Conservation (phyloP, 352 stramenopile genomes). For the Globisporangium yorkense region DNA sequence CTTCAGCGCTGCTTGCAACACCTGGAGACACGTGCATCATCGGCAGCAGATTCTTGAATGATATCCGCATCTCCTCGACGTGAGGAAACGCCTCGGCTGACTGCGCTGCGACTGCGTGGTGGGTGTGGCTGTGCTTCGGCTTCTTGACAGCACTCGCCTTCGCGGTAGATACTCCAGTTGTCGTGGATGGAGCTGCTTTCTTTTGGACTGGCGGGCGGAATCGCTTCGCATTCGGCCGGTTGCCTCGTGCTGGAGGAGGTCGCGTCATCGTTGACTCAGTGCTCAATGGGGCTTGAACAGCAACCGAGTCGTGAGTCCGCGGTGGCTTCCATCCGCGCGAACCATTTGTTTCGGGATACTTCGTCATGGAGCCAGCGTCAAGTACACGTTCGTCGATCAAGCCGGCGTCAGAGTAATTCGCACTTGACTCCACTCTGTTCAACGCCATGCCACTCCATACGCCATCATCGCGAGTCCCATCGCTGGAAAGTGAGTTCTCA, state of each 20-base stretch:
- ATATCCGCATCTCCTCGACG: conserved; percentile 45
- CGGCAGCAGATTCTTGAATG: conserved; percentile 19
- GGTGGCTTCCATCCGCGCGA: no score
- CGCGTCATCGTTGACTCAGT: no score
- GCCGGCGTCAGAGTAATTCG: no score
- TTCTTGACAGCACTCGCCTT: conserved; percentile 13
- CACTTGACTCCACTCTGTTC: no score
- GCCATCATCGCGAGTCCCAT: no score
- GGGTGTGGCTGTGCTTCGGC: conserved; percentile 8
- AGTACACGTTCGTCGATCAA: no score
- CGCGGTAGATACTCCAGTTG: conserved; percentile 2
- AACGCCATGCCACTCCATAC: no score
- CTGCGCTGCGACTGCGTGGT: neutral
- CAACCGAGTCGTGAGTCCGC: no score
- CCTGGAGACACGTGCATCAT: neutral
- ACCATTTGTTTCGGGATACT: no score
- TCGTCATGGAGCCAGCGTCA: no score
- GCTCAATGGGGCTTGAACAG: no score
- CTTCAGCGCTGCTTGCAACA: conserved; percentile 4
- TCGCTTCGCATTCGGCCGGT: conserved; percentile 11
- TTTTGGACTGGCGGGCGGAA: conserved; percentile 39
- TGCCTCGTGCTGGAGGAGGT: conserved; percentile 1
- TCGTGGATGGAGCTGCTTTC: conserved; percentile 15
- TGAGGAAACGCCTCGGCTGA: conserved; percentile 12
- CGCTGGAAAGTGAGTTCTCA: no score